These are phyloP conservation scores for Arachnopeziza araneosa DNA, from an alignment of 2,329 filamentous ascomycete genomes.

Conservation along the genomic window DNA sequence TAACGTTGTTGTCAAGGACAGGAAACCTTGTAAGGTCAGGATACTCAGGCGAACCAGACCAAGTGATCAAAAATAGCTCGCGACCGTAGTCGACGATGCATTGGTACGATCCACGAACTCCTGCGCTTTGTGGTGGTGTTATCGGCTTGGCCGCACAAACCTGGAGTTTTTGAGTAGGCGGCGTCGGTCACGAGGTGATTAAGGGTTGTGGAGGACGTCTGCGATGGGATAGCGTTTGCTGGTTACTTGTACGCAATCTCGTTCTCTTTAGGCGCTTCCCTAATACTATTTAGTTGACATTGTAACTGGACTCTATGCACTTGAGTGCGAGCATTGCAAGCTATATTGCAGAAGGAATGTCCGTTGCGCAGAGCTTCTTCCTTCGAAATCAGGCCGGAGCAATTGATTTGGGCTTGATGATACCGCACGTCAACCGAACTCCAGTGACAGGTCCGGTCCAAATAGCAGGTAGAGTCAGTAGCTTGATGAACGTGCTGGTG, in stretches of 20 bases:
- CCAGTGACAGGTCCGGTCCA: no score
- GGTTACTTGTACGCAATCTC: constrained; percentile 4
- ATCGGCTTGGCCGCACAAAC: constrained; percentile 7
- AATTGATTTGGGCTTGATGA: no score
- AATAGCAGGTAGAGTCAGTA: no score
- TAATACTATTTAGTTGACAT: no score
- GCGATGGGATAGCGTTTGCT: constrained; percentile 7
- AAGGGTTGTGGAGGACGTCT: constrained; percentile 7
- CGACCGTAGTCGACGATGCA: constrained; percentile 11
- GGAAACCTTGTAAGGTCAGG: constrained; percentile 5
- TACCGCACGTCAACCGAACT: no score
- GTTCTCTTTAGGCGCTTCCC: no score
- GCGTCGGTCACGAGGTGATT: background rate
- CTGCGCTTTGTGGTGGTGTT: constrained; percentile 11
- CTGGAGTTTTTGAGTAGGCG: constrained; percentile 1
- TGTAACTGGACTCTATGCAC: no score
- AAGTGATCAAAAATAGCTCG: constrained; percentile 7
- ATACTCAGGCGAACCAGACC: constrained; percentile 10
- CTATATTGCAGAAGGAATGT: no score
- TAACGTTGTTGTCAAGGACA: constrained; percentile 9
- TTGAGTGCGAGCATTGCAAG: no score
- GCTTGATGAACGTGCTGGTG: no score
- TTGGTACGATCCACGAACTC: constrained; percentile 9
- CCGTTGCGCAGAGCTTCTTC: no score
- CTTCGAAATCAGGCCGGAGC: no score